phyloP scores from a whole-genome alignment of 176 grass and related monocot species.

The Oryza meridionalis region DNA sequence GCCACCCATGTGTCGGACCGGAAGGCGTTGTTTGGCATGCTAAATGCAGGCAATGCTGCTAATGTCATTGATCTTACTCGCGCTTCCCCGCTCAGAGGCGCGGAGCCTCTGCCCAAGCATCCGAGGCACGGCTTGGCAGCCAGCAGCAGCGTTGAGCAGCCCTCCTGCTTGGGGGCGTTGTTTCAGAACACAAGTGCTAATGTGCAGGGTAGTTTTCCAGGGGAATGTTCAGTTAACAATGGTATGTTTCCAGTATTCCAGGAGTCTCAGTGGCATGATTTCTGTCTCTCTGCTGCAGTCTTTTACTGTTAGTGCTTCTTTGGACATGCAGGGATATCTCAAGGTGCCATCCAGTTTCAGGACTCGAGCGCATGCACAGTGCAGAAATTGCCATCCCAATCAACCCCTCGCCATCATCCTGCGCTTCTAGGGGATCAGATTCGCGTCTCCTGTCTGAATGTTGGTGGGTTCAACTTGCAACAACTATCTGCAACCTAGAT shows the following conservation, averaged over 20 bases:
- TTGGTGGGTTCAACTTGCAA: conserved; percentile 63
- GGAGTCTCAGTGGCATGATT: neutral
- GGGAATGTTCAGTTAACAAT: conserved; percentile 20
- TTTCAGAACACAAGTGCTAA: conserved; percentile 25
- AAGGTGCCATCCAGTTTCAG: conserved; percentile 33
- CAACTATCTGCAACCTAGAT: conserved; percentile 33
- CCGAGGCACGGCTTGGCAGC: conserved; percentile 26
- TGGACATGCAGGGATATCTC: conserved; percentile 36
- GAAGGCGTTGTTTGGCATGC: conserved; percentile 34
- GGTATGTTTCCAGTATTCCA: conserved; percentile 35
- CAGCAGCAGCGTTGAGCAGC: conserved; percentile 44
- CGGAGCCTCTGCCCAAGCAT: conserved; percentile 39
- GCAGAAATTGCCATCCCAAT: conserved; percentile 48
- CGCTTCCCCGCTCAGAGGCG: conserved; percentile 2
- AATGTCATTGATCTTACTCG: conserved; percentile 37
- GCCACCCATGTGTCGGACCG: conserved; percentile 39
- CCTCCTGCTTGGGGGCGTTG: conserved; percentile 24
- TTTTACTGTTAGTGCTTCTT: conserved; percentile 1
- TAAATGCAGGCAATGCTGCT: conserved; percentile 38
- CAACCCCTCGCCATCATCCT: conserved; percentile 31
- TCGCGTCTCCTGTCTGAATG: conserved; percentile 59
- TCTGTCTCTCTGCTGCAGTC: neutral
- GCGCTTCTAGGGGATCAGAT: conserved; percentile 42
- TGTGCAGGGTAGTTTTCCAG: conserved; percentile 19
- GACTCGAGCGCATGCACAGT: conserved; percentile 27